Evolutionary conservation across 768 basidiomycete species (phyloP), one percentile per base, ranked within the genome.

Genomic region (Vishniacozyma victoriae): DNA sequence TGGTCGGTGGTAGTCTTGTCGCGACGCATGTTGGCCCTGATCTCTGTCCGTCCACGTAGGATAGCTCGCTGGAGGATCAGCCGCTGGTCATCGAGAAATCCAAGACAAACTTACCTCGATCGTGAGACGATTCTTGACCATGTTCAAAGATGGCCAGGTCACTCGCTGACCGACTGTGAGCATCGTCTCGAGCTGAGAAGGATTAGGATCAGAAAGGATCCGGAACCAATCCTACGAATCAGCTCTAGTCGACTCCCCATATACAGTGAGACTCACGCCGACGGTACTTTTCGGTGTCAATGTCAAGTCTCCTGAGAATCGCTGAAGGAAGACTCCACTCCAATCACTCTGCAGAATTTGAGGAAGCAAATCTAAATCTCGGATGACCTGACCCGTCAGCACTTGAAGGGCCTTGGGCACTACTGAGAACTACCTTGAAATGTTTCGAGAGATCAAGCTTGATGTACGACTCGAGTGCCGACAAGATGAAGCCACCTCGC

Each of bases 391-490:
- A 27, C 15, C 3, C 20, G 48, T 19, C 29, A 20, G 13, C 13
- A 36, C 22, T 38, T 46, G 7, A 2, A n/a, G 24, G 18, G 13
- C 23, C 9, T 33, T 9, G n/a, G n/a, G 9, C 29, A 33, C 29
- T 9, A n/a, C 9, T 33, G 9, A 9, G 29, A 15, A 20, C 22
- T 48, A 76, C 87, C 75, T 87, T 90, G 78, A 93, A 92, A 66
- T 96, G 95, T 77, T 96, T 97, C 3, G 89, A 87, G 12, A 99
- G 75, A 67, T 97, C 93, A 35, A 95, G 80, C 69, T 96, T 96
- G 52, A 95, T 77, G 81, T 87, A 91, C 58, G 93, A 91, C 69
- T 96, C 91, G 3, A 85, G 84, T 1, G 91, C 91, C 2, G 88
- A 90, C 9, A 96, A 74, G 16, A 96, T 62, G 69, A 90, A 96